Percentiles rank a stretch among this genome's conserved stretches.
Conservation (phyloP, 2,329 filamentous ascomycete species). For the Talaromyces piceae region DNA sequence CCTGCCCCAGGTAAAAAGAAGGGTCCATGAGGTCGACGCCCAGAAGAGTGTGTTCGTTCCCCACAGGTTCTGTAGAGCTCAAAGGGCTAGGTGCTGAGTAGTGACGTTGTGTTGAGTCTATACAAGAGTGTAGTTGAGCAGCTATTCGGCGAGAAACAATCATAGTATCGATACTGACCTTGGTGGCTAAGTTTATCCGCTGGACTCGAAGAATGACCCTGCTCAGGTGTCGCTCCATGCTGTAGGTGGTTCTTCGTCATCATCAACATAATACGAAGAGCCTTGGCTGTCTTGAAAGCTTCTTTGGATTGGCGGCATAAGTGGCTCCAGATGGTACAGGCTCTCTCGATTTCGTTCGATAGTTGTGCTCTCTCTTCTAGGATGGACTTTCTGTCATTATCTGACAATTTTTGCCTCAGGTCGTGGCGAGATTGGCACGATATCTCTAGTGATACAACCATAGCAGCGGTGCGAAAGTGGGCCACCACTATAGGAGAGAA, state of each 20-base stretch:
- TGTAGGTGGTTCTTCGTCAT: slow-evolving; percentile 14
- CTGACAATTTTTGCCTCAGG: slow-evolving; percentile 12
- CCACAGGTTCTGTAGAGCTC: not conserved
- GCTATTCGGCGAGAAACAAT: not conserved
- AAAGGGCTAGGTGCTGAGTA: not conserved
- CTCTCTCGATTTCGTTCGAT: slow-evolving; percentile 11
- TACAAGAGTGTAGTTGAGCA: not conserved
- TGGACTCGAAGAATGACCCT: not conserved
- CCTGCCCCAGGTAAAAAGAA: slow-evolving; percentile 13
- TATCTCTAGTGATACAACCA: slow-evolving; percentile 16
- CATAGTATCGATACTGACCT: not conserved
- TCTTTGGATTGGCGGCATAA: slow-evolving; percentile 15
- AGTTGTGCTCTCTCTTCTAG: slow-evolving; percentile 11
- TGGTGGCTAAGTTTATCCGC: not conserved
- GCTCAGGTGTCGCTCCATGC: slow-evolving; percentile 14
- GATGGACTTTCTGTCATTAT: slow-evolving; percentile 9
- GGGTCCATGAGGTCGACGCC: slow-evolving; percentile 16
- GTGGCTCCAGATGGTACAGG: slow-evolving; percentile 14
- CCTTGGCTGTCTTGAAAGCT: slow-evolving; percentile 13
- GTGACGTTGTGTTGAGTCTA: not conserved
- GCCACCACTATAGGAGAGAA: slow-evolving; percentile 11
- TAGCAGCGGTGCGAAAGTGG: slow-evolving; percentile 14
- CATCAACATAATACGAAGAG: slow-evolving; percentile 15
- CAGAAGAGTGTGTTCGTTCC: slow-evolving; percentile 7
- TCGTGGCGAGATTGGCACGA: slow-evolving; percentile 12